A percentile compares a stretch with the other conserved stretches of the same genome.
phyloP scores from a whole-genome alignment of 305 asterid genomes.

The Ilex paraguariensis region DNA sequence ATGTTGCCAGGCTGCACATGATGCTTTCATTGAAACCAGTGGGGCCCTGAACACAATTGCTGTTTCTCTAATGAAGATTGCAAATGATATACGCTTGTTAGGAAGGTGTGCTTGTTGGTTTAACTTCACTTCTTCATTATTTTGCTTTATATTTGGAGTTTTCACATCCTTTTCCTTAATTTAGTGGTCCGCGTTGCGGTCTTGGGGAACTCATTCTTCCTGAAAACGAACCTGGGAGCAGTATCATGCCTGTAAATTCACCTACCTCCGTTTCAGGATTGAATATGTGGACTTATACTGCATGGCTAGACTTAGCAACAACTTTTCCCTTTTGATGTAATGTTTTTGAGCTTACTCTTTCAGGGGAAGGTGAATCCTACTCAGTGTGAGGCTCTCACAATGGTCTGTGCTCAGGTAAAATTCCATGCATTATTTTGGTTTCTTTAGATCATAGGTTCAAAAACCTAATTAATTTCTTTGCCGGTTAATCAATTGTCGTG shows the following conservation, averaged over 20 bases:
- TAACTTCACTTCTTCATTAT: slow-evolving; percentile 1
- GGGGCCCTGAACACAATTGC: slow-evolving; percentile 92
- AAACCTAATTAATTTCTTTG: too few relatives aligned
- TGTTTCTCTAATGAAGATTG: slow-evolving; percentile 91
- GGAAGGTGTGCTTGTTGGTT: slow-evolving; percentile 57
- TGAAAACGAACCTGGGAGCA: slow-evolving; percentile 99
- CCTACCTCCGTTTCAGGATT: slow-evolving; percentile 9
- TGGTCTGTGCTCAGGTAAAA: slow-evolving; percentile 93
- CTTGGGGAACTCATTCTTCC: slow-evolving; percentile 97
- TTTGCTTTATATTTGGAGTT: slow-evolving; percentile 10
- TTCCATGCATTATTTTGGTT: slow-evolving; percentile 6
- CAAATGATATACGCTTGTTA: slow-evolving; percentile 87
- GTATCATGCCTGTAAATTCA: slow-evolving; percentile 92
- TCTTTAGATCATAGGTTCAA: neutral
- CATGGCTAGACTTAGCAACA: slow-evolving; percentile 4
- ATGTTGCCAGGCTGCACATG: slow-evolving; percentile 85
- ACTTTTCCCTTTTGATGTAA: slow-evolving; percentile 1
- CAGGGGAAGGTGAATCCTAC: slow-evolving; percentile 94
- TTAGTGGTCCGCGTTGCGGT: slow-evolving; percentile 98
- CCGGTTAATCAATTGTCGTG: neutral
- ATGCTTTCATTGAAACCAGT: slow-evolving; percentile 88
- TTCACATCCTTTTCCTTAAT: slow-evolving; percentile 18
- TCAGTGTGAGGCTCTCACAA: slow-evolving; percentile 91
- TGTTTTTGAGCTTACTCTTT: slow-evolving; percentile 12
- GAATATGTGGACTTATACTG: neutral